Conservation (phyloP, 345 rosid species). For the Salix arbutifolia region DNA sequence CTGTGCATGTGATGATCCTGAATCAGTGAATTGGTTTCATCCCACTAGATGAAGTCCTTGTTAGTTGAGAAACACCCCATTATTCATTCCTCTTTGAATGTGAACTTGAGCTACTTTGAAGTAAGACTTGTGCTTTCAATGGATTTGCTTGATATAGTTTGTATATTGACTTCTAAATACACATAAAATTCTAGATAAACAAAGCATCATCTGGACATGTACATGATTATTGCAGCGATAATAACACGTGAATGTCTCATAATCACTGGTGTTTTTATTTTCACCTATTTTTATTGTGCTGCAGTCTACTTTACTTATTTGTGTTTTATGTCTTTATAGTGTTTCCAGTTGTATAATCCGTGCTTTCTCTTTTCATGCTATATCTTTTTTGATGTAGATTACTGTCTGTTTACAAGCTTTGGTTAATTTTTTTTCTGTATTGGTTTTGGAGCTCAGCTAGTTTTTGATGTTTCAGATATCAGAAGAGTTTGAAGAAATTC, state of each 20-base stretch:
- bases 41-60: too few species aligned
- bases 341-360: background rate
- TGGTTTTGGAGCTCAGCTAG: conserved; percentile 2
- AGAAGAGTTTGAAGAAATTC: conserved; percentile 85
- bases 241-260: background rate
- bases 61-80: too few species aligned
- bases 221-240: background rate
- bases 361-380: background rate
- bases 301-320: background rate
- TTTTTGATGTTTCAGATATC: conserved; percentile 41
- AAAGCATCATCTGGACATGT: background rate
- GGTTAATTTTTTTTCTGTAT: background rate
- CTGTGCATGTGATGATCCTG: background rate
- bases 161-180: too few species aligned
- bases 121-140: too few species aligned
- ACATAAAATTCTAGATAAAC: too few species aligned
- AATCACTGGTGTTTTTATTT: background rate
- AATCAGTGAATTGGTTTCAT: background rate
- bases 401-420: too few species aligned
- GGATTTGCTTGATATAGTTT: too few species aligned
- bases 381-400: background rate
- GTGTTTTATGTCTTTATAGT: background rate
- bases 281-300: background rate
- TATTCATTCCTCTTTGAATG: too few species aligned
- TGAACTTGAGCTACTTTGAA: too few species aligned